These are phyloP conservation scores for Cercospora sp. DNA, from an alignment of 2,329 filamentous ascomycete genomes.

Conservation along the genomic window DNA sequence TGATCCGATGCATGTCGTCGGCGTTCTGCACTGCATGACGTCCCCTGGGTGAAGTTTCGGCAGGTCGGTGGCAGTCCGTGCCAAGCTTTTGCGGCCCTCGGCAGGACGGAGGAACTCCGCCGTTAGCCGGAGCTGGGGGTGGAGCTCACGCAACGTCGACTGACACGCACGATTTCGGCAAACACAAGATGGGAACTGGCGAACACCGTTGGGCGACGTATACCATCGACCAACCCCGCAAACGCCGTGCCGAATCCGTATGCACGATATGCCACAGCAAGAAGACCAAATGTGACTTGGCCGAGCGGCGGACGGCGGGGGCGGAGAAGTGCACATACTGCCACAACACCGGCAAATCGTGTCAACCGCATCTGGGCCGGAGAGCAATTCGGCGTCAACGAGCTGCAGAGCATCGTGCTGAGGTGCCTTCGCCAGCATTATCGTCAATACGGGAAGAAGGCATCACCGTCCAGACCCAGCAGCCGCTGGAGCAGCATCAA, in stretches of 20 bases:
- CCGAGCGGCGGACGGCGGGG: conserved; percentile 9
- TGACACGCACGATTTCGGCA: neutral
- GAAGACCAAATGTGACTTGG: conserved; percentile 18
- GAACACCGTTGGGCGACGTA: neutral
- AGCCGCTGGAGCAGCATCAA: neutral
- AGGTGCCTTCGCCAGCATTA: neutral
- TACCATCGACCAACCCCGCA: conserved; percentile 12
- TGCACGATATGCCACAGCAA: conserved; percentile 16
- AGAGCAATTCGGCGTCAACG: neutral
- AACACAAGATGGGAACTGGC: neutral
- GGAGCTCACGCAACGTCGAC: neutral
- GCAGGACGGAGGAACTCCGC: neutral
- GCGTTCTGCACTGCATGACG: neutral
- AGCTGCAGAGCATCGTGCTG: neutral
- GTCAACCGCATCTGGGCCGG: neutral
- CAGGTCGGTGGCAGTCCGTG: neutral
- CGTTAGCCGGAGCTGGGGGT: neutral
- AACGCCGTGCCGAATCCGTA: conserved; percentile 16
- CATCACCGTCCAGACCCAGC: neutral
- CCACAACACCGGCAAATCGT: conserved; percentile 6
- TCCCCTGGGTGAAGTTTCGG: neutral
- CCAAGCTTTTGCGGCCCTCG: neutral
- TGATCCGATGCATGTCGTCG: neutral
- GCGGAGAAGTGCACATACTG: conserved; percentile 12
- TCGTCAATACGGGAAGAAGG: neutral